Conservation (phyloP, 495 filamentous ascomycete species). For the Penicillium flavigenum region DNA sequence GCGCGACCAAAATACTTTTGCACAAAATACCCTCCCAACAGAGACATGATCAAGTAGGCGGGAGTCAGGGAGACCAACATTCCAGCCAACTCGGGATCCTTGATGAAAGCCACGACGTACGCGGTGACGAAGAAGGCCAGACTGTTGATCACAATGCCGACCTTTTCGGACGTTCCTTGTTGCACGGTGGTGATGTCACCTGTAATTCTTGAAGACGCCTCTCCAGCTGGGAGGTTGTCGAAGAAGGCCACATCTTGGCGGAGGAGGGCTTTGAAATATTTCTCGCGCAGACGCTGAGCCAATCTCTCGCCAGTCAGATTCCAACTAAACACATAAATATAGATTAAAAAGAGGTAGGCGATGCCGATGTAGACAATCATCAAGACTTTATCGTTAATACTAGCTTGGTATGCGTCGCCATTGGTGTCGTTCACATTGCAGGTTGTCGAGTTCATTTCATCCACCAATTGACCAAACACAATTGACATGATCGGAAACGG, state of each 20-base stretch:
- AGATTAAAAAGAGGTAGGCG: constrained; percentile 58
- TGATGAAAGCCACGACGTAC: constrained; percentile 62
- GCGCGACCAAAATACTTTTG: constrained; percentile 54
- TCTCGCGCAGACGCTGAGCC: constrained; percentile 56
- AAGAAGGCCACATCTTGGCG: constrained; percentile 61
- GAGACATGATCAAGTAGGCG: constrained; percentile 61
- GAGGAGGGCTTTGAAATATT: constrained; percentile 55
- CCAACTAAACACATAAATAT: constrained; percentile 51
- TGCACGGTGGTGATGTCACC: constrained; percentile 58
- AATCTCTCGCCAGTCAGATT: constrained; percentile 58
- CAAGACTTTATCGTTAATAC: constrained; percentile 56
- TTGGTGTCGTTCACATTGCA: constrained; percentile 32
- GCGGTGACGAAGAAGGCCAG: constrained; percentile 60
- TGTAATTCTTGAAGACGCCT: constrained; percentile 57
- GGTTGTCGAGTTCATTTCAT: constrained; percentile 58
- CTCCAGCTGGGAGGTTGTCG: constrained; percentile 52
- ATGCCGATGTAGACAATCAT: constrained; percentile 61
- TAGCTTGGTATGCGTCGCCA: constrained; percentile 33
- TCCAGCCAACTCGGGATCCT: constrained; percentile 41
- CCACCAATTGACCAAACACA: constrained; percentile 63
- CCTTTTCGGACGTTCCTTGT: constrained; percentile 64
- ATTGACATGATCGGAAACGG: constrained; percentile 66
- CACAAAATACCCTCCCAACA: constrained; percentile 58
- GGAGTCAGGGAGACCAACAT: constrained; percentile 56
- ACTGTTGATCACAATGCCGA: constrained; percentile 56